Percentiles rank a stretch among this genome's conserved stretches.
Conservation (phyloP, 179 eudicot species). For the Actinidia chinensis region DNA sequence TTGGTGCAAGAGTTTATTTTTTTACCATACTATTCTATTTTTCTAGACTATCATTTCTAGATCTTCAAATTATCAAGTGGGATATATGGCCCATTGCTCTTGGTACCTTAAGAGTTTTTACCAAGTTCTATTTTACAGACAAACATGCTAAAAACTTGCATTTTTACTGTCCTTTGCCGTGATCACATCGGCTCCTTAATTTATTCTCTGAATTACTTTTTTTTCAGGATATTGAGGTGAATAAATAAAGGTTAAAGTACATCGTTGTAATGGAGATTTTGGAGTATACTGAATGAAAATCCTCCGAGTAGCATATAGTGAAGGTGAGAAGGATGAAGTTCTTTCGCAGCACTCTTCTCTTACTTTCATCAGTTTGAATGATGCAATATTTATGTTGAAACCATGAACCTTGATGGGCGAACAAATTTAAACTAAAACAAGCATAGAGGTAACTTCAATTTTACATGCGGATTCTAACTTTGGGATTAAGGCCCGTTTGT, state of each 20-base stretch:
- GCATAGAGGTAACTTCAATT: constrained; percentile 54
- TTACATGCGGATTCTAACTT: constrained; percentile 51
- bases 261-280: constrained; percentile 54
- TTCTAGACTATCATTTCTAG: not conserved
- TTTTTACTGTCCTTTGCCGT: not conserved
- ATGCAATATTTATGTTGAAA: constrained; percentile 82
- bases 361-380: constrained; percentile 75
- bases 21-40: not conserved
- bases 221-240: constrained; percentile 67
- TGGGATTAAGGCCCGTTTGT: constrained; percentile 43
- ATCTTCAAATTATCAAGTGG: not conserved
- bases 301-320: constrained; percentile 73
- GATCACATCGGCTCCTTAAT: constrained; percentile 5
- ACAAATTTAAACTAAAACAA: constrained; percentile 85
- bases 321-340: constrained; percentile 73
- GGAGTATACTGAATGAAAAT: constrained; percentile 57
- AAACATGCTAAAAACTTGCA: not conserved
- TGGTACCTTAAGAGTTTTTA: not conserved
- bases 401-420: constrained; percentile 86
- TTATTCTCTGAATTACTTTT: not conserved
- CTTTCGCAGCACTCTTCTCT: constrained; percentile 74
- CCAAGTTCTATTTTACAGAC: not conserved
- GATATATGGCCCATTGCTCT: not conserved
- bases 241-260: constrained; percentile 69
- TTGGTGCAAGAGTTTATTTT: not conserved